phyloP scores from a whole-genome alignment of 2,329 filamentous ascomycete genomes.

The Mollisiaceae sp. region DNA sequence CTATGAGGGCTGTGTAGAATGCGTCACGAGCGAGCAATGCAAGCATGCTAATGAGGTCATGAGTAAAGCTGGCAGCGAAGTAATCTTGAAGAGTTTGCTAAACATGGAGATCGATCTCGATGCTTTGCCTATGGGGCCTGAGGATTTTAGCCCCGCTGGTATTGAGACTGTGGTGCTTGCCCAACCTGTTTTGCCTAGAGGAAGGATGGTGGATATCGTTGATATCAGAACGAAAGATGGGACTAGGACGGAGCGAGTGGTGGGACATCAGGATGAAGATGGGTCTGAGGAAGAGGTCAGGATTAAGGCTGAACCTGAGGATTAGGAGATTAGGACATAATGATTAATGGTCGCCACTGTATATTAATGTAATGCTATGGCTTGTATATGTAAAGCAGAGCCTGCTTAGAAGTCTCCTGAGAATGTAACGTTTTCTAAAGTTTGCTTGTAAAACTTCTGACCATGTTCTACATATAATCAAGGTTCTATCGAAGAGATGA shows the following conservation, averaged over 20 bases:
- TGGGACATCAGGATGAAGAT: constrained; percentile 37
- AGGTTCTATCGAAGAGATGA: background rate
- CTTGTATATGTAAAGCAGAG: background rate
- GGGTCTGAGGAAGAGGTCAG: constrained; percentile 31
- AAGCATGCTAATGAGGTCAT: constrained; percentile 89
- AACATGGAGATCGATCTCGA: constrained; percentile 82
- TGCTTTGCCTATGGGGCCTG: constrained; percentile 82
- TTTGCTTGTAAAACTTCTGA: background rate
- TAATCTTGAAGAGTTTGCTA: constrained; percentile 78
- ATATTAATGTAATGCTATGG: background rate
- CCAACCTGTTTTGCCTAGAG: constrained; percentile 57
- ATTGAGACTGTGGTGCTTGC: constrained; percentile 85
- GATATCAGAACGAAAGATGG: constrained; percentile 38
- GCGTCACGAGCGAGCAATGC: constrained; percentile 84
- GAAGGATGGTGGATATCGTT: constrained; percentile 32
- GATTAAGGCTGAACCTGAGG: constrained; percentile 41
- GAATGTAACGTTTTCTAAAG: background rate
- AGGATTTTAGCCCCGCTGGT: constrained; percentile 69
- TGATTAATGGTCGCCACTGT: constrained; percentile 16
- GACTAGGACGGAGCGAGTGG: constrained; percentile 38
- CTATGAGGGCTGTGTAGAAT: constrained; percentile 83
- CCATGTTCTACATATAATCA: background rate
- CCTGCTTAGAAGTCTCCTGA: background rate
- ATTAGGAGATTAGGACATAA: constrained; percentile 23
- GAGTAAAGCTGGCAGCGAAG: constrained; percentile 86